phyloP scores from a whole-genome alignment of 768 basidiomycete species.

The Lentinus tigrinus region DNA sequence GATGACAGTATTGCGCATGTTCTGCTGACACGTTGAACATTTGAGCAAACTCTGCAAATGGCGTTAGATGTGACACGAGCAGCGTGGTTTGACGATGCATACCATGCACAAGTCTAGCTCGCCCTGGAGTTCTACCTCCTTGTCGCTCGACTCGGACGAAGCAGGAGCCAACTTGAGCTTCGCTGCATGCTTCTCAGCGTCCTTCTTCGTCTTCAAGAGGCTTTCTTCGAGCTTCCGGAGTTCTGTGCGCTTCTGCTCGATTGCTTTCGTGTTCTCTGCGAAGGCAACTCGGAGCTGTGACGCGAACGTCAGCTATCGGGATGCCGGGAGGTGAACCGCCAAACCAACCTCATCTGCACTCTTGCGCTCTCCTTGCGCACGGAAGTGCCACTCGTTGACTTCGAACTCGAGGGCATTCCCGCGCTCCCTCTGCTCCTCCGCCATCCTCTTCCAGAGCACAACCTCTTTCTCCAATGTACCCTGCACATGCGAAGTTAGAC shows the following conservation, averaged over 20 bases:
- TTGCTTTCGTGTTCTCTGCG: constrained; percentile 34
- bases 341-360: constrained; percentile 39
- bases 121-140: constrained; percentile 40
- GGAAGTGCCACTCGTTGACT: constrained; percentile 31
- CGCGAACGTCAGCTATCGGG: background rate
- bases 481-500: constrained; percentile 24
- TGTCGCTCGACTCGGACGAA: constrained; percentile 22
- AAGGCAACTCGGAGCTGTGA: constrained; percentile 5
- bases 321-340: background rate
- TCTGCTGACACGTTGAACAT: constrained; percentile 83
- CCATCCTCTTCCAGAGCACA: constrained; percentile 30
- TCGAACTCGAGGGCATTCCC: constrained; percentile 33
- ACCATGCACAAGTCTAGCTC: constrained; percentile 65
- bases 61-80: background rate
- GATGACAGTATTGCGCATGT: constrained; percentile 77
- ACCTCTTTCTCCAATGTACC: constrained; percentile 46
- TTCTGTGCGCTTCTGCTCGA: constrained; percentile 35
- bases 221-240: constrained; percentile 49
- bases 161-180: constrained; percentile 43
- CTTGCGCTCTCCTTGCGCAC: constrained; percentile 38
- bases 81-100: background rate
- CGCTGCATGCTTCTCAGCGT: constrained; percentile 47
- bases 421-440: constrained; percentile 28
- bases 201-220: constrained; percentile 45
- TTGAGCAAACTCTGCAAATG: constrained; percentile 68